phyloP scores from a whole-genome alignment of 495 filamentous ascomycete species.

The Xylaria sp. region DNA sequence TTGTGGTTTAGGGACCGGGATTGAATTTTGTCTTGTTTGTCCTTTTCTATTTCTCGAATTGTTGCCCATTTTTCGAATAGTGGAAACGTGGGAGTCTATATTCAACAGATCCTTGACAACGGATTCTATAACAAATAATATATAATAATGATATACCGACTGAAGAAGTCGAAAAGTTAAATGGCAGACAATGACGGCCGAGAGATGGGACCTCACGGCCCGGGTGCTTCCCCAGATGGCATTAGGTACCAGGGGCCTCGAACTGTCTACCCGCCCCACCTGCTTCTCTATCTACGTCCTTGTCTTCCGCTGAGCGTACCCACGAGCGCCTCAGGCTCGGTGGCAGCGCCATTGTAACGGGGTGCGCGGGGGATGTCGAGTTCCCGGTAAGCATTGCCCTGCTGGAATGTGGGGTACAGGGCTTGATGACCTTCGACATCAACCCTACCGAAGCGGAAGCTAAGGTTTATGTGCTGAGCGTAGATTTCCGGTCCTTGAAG shows the following conservation, averaged over 20 bases:
- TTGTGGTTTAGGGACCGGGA: neutral
- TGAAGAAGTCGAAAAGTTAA: neutral
- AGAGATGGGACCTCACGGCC: slow-evolving; percentile 42
- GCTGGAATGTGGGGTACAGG: slow-evolving; percentile 72
- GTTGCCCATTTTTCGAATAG: neutral
- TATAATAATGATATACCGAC: neutral
- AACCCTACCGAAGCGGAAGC: slow-evolving; percentile 50
- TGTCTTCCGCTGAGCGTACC: slow-evolving; percentile 56
- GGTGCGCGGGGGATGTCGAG: slow-evolving; percentile 72
- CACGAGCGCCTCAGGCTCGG: slow-evolving; percentile 64
- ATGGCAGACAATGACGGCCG: slow-evolving; percentile 30
- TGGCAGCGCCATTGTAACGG: slow-evolving; percentile 74
- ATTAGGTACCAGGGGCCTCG: slow-evolving; percentile 52
- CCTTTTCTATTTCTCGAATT: neutral
- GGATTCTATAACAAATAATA: neutral
- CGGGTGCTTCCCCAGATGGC: slow-evolving; percentile 63
- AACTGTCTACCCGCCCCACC: slow-evolving; percentile 55
- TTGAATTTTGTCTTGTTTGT: neutral
- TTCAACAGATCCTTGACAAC: neutral
- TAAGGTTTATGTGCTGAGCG: slow-evolving; percentile 51
- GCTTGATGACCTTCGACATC: slow-evolving; percentile 69
- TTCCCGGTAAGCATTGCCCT: slow-evolving; percentile 65
- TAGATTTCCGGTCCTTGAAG: slow-evolving; percentile 56
- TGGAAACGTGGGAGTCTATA: neutral
- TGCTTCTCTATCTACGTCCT: slow-evolving; percentile 51